Evolutionary conservation across 148 eudicot genomes (phyloP).

Genomic region (Rhododendron mucronatum): DNA sequence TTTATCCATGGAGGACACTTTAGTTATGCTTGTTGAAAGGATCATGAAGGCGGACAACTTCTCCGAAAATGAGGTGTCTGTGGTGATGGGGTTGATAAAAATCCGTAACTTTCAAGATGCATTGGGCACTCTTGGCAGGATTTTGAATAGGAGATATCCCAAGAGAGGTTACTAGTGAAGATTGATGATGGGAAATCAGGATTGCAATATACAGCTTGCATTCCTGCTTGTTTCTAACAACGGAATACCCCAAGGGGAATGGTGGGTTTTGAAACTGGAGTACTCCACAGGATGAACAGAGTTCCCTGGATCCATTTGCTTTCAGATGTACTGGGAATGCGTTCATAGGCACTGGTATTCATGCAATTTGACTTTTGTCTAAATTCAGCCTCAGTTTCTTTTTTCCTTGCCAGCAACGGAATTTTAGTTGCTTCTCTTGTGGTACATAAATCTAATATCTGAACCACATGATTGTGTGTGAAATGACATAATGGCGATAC

Average conservation of each 20-base stretch:
- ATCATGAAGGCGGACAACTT: conserved; percentile 59
- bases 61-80: conserved; percentile 57
- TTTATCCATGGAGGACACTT: conserved; percentile 72
- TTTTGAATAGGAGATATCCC: conserved; percentile 48
- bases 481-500: background rate
- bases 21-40: conserved; percentile 57
- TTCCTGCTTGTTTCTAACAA: background rate
- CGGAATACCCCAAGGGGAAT: background rate
- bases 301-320: background rate
- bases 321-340: background rate
- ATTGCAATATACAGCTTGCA: background rate
- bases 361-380: background rate
- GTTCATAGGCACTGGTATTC: background rate
- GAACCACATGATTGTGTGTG: background rate
- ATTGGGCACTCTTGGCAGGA: conserved; percentile 58
- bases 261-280: background rate
- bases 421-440: background rate
- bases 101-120: conserved; percentile 85
- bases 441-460: background rate
- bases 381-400: background rate
- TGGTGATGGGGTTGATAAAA: conserved; percentile 76
- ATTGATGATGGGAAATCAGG: background rate
- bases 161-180: conserved; percentile 37
- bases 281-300: background rate
- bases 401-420: background rate